Percentiles rank a stretch among this genome's conserved stretches.
Conservation (phyloP, 1,284 basidiomycete species). For the Malassezia yamatoensis region DNA sequence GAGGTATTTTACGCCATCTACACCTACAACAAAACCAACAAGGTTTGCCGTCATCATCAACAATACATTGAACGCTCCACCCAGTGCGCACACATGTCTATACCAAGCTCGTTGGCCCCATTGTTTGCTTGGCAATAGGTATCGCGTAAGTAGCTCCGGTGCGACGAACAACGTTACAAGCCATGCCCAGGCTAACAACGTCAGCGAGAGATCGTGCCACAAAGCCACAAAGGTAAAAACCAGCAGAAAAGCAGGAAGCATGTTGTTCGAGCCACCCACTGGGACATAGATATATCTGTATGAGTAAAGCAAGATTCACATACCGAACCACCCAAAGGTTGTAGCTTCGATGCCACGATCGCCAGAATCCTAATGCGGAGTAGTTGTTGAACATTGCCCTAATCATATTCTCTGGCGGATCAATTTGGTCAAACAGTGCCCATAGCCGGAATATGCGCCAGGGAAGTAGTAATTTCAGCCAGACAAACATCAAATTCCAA, state of each 20-base stretch:
- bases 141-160: constrained; percentile 61
- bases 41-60: constrained; percentile 90
- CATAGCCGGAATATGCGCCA: constrained; percentile 97
- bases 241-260: constrained; percentile 61
- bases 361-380: constrained; percentile 84
- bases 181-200: constrained; percentile 92
- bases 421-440: constrained; percentile 78
- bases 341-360: constrained; percentile 90
- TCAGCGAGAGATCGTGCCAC: constrained; percentile 90
- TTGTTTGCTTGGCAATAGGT: constrained; percentile 49
- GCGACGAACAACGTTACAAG: constrained; percentile 79
- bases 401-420: constrained; percentile 97
- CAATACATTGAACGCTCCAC: constrained; percentile 73
- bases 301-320: background rate
- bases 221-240: constrained; percentile 97
- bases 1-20: constrained; percentile 70
- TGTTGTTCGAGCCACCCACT: constrained; percentile 64
- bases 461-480: constrained; percentile 94
- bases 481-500: constrained; percentile 92
- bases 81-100: constrained; percentile 71
- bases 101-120: constrained; percentile 67
- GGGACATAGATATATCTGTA: constrained; percentile 77
- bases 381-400: constrained; percentile 98
- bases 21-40: constrained; percentile 85
- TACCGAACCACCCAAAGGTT: constrained; percentile 83